These are phyloP conservation scores for Podospora pseudopauciseta DNA, from an alignment of 495 filamentous ascomycete species.

Conservation along the genomic window DNA sequence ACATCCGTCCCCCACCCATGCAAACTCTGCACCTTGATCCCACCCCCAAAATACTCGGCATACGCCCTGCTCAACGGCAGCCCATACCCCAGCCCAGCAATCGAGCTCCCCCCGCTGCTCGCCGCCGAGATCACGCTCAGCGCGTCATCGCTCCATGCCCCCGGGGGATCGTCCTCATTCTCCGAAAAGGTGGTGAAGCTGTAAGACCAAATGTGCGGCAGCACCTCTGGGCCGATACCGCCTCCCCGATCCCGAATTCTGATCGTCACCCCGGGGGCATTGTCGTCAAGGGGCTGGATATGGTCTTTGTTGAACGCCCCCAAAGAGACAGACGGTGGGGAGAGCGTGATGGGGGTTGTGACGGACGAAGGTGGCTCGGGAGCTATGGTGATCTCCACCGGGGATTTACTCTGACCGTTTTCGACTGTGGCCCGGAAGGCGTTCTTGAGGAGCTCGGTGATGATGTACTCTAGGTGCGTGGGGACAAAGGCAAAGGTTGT, in stretches of 20 bases:
- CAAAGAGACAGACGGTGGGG: conserved; percentile 58
- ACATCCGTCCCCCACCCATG: conserved; percentile 84
- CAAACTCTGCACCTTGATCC: conserved; percentile 88
- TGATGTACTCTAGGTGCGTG: conserved; percentile 93
- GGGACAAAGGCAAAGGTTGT: conserved; percentile 87
- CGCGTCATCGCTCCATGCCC: conserved; percentile 52
- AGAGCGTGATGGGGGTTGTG: conserved; percentile 68
- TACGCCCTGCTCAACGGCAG: conserved; percentile 88
- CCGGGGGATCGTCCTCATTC: conserved; percentile 46
- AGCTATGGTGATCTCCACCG: conserved; percentile 88
- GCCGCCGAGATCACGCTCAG: conserved; percentile 67
- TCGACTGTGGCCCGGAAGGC: conserved; percentile 92
- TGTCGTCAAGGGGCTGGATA: conserved; percentile 56
- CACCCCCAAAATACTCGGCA: conserved; percentile 96
- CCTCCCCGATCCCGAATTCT: conserved; percentile 93
- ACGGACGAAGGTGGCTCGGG: conserved; percentile 59
- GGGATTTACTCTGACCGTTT: conserved; percentile 68
- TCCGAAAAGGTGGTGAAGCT: conserved; percentile 92
- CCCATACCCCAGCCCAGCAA: conserved; percentile 92
- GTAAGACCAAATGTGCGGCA: conserved; percentile 91
- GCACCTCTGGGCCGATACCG: conserved; percentile 76
- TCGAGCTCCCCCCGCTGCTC: conserved; percentile 65
- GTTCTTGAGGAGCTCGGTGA: conserved; percentile 95
- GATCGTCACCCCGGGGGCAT: conserved; percentile 85
- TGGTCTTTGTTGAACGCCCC: conserved; percentile 44